Base-by-base conservation (phyloP, 2,329 filamentous ascomycete species). In the Hypomyces perniciosus region DNA sequence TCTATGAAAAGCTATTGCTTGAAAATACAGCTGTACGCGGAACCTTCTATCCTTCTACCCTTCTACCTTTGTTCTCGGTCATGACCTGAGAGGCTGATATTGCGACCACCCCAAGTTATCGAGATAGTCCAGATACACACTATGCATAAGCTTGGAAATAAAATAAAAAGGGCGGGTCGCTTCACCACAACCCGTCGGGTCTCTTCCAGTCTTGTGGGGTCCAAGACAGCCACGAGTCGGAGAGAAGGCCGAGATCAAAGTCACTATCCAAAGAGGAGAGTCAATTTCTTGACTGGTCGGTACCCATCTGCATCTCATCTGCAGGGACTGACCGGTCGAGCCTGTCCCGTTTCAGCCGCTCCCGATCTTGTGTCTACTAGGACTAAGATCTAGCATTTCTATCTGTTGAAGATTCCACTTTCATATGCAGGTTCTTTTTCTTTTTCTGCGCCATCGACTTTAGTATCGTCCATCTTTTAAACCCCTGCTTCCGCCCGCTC, bases 351-450 rank as follows among this genome's bases (percentile, higher is more conserved):
- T 39, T 9, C 33, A 13, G 13, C 42, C 8, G 20, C 20, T 33
- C 28, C 13, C n/a, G 27, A 12, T 29, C 37, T 31, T 29, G 12
- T 40, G 20, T 40, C 39, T 3, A 28, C 27, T n/a, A n/a, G 26
- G 20, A 28, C 5, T 7, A 10, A 7, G 39, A 34, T 50, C 44
- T 33, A 38, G 8, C 10, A 13, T 12, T 5, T 41, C 28, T 47
- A 51, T 47, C 38, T 51, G 49, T 47, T 51, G 49, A 51, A 51
- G 44, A 51, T 51, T 38, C 43, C 20, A 20, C 20, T 20, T 20
- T 20, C 20, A 20, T 20, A 20, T 20, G 20, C 20, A 20, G 20
- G 20, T 20, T 20, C 20, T 28, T 27, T 42, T 26, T 42, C 9
- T 26, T 44, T 44, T 30, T 46, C 30, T 33, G 28, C n/a, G 42